These are phyloP conservation scores for Mytilinidion resinicola DNA, from an alignment of 495 filamentous ascomycete species.

Conservation along the genomic window DNA sequence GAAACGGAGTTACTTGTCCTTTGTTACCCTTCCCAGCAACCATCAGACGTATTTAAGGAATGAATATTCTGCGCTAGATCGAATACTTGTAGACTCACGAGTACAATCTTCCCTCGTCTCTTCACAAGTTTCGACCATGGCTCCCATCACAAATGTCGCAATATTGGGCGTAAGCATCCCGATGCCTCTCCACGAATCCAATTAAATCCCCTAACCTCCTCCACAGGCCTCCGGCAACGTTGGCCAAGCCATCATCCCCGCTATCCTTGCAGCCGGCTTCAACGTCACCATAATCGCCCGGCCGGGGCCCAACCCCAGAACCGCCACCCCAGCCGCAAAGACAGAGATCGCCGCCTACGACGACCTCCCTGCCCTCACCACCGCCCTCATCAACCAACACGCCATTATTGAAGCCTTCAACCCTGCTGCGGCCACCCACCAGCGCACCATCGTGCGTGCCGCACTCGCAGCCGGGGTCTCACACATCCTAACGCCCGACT, in stretches of 20 bases:
- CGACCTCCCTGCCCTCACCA: background rate
- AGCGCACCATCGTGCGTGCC: conserved; percentile 2
- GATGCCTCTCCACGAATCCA: no score
- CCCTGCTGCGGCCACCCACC: background rate
- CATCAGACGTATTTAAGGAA: no score
- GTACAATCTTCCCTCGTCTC: no score
- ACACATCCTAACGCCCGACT: conserved; percentile 6
- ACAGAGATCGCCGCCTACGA: conserved; percentile 2
- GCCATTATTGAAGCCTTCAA: conserved; percentile 10
- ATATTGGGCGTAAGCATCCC: no score
- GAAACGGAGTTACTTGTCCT: no score
- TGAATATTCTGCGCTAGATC: no score
- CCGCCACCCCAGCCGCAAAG: background rate
- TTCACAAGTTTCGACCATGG: no score
- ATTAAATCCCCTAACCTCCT: no score
- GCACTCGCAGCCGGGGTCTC: conserved; percentile 5
- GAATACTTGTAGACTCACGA: no score
- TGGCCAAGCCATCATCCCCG: background rate
- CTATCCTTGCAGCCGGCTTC: background rate
- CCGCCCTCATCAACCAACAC: conserved; percentile 1
- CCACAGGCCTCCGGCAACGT: conserved; percentile 1
- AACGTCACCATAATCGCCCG: conserved; percentile 2
- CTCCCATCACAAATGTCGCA: no score
- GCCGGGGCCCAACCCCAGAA: background rate
- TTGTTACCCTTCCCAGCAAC: no score